Conservation (phyloP, 2,329 filamentous ascomycete species). For the Verticillium isaacii region DNA sequence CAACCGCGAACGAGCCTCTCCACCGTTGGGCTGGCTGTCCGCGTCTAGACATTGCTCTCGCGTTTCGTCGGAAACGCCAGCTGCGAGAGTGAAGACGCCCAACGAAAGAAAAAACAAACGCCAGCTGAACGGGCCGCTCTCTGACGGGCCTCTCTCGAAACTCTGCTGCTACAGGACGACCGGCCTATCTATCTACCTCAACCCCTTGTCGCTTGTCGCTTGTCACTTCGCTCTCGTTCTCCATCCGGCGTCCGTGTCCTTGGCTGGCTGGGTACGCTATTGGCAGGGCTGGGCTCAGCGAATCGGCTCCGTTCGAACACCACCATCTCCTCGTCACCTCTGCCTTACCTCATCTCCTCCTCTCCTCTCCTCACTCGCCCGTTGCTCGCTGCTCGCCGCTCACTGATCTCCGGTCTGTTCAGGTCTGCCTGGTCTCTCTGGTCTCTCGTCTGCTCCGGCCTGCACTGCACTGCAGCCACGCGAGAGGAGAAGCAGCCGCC, state of each 20-base stretch:
- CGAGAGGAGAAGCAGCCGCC: background rate
- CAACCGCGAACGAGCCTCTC: background rate
- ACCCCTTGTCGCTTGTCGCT: no score
- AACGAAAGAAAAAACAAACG: background rate
- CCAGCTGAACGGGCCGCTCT: background rate
- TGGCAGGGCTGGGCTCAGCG: background rate
- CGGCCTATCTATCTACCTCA: no score
- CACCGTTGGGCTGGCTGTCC: background rate
- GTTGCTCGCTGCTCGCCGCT: background rate
- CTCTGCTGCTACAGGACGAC: background rate
- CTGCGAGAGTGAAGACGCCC: background rate
- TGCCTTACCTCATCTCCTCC: background rate
- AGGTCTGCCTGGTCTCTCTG: no score
- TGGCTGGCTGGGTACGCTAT: background rate
- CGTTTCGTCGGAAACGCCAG: background rate
- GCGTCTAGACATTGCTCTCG: background rate
- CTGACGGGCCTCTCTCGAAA: background rate
- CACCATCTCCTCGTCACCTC: slow-evolving; percentile 3
- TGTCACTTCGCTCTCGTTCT: no score
- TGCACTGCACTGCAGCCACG: background rate
- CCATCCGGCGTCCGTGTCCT: background rate
- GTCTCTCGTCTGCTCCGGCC: no score
- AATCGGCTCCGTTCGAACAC: slow-evolving; percentile 9
- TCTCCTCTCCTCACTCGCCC: slow-evolving; percentile 2
- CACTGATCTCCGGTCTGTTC: no score